phyloP scores from a whole-genome alignment of 2,329 filamentous ascomycete genomes.

The Penicillium sp. region DNA sequence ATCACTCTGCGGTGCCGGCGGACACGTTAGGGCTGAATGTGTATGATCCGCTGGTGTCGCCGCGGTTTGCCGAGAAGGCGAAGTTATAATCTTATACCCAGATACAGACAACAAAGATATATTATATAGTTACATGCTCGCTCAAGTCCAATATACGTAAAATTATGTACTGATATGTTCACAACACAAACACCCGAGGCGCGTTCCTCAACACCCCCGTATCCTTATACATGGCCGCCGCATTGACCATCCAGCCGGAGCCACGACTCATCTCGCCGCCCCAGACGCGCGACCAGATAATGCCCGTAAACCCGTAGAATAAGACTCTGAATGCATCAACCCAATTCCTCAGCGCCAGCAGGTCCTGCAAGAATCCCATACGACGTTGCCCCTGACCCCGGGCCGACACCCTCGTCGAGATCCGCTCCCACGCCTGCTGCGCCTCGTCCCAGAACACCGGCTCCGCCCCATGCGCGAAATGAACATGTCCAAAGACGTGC shows the following conservation, averaged over 20 bases:
- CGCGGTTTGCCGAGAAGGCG: slow-evolving; percentile 47
- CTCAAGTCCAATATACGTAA: too few relatives aligned
- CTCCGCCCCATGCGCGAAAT: slow-evolving; percentile 69
- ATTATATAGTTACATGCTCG: not conserved
- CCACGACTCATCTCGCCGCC: slow-evolving; percentile 45
- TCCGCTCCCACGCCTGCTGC: slow-evolving; percentile 67
- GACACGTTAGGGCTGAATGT: slow-evolving; percentile 58
- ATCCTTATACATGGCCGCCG: slow-evolving; percentile 45
- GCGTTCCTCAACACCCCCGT: slow-evolving; percentile 34
- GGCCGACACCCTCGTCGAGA: slow-evolving; percentile 40
- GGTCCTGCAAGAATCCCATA: slow-evolving; percentile 30
- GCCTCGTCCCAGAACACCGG: slow-evolving; percentile 70
- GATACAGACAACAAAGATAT: too few relatives aligned
- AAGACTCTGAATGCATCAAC: slow-evolving; percentile 49
- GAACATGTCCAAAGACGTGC: slow-evolving; percentile 83
- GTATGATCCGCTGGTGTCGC: slow-evolving; percentile 53
- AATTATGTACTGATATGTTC: not conserved
- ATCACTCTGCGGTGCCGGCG: slow-evolving; percentile 55
- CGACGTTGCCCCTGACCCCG: slow-evolving; percentile 21
- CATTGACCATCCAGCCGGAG: slow-evolving; percentile 56
- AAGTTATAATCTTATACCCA: slow-evolving; percentile 38
- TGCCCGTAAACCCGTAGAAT: slow-evolving; percentile 50
- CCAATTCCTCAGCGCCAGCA: slow-evolving; percentile 43
- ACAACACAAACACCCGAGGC: slow-evolving; percentile 35
- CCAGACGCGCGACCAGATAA: slow-evolving; percentile 61